Base-by-base conservation (phyloP, 805 yeast genomes). In the Tetrapisispora taiwanensis region DNA sequence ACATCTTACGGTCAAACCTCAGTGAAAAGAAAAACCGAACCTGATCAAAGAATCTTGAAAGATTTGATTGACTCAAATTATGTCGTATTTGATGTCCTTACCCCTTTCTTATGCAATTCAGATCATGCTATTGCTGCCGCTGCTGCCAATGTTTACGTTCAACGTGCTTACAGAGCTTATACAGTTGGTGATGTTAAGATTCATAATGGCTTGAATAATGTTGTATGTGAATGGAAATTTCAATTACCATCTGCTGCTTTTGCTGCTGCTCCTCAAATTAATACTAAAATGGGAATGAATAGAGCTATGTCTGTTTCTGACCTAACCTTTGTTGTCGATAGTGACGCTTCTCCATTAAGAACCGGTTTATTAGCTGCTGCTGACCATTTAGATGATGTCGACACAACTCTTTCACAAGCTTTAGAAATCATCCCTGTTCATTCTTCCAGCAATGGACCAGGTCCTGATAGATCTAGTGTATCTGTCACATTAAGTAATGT, bases 81-180 rank as follows among this genome's bases (percentile, higher is more conserved):
- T 69, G 86, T 90, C 47, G 97, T 92, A 17, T 92, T 90, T 63
- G 99, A 92, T 62, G 97, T 94, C 32, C 75, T 92, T 63, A 76
- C 95, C 37, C 97, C 87, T 68, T 92, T 92, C 69, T 78, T 92
- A 68, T 78, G 75, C 44, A 84, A 86, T 54, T 59, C 74, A 12
- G 97, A 94, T 59, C 84, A 83, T 39, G 85, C 86, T 74, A 90
- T 92, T 48, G 84, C 90, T 3, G 77, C 90, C 52, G 97, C 98
- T 31, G 97, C 98, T 31, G 87, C 95, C 38, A 97, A 92, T 68
- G 95, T 92, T 47, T 92, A 92, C 66, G 81, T 89, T 48, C 83
- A 97, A 65, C 83, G 98, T 65, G 95, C 97, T 37, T 92, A 89
- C 72, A 80, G 97, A 59, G 97, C 97, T 32, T 92, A 94, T 69